Base-by-base conservation (phyloP, 805 yeast species). In the Lipomyces orientalis region DNA sequence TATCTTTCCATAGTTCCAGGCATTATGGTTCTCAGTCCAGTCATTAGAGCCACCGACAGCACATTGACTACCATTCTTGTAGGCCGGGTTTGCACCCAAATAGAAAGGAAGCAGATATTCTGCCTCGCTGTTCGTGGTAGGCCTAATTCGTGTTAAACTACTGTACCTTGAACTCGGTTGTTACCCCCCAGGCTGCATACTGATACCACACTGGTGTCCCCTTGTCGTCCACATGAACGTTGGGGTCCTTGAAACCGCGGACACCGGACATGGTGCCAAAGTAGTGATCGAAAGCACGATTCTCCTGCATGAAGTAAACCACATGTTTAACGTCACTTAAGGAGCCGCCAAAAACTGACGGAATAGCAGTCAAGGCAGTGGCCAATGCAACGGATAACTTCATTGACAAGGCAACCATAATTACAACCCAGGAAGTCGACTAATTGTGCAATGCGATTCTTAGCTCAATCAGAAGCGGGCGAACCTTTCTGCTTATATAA, bases 231-330 rank as follows among this genome's bases (percentile, higher is more conserved):
- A 67, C 60, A 61, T 65, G 60, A 34, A 66, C 75, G 56, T 70
- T 73, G 39, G 76, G 76, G 58, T 74, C 76, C 65, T 73, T 64
- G 65, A 73, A 71, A 16, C 74, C 74, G 35, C 76, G 73, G 14
- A 74, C 75, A 39, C 76, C 76, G 49, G 75, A 70, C 73, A 74
- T 68, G 10, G 75, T 62, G 4, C 74, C 76, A 62, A 67, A 71
- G 65, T 73, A 74, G 51, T 71, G 74, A 62, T 74, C 74, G 60
- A 73, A 74, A 34, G 76, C 74, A 37, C 75, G 69, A 67, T 73
- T 73, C 64, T 74, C 76, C 57, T 74, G 76, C 76, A 74, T 74
- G 62, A 72, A 69, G 43, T 64, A 58, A 54, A 74, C 74, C 59
- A 72, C 60, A 58, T 71, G 71, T 61, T 67, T 67, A 58, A 67